Conservation (phyloP, 106 monocot genomes). For the Dendrobium chrysotoxum region DNA sequence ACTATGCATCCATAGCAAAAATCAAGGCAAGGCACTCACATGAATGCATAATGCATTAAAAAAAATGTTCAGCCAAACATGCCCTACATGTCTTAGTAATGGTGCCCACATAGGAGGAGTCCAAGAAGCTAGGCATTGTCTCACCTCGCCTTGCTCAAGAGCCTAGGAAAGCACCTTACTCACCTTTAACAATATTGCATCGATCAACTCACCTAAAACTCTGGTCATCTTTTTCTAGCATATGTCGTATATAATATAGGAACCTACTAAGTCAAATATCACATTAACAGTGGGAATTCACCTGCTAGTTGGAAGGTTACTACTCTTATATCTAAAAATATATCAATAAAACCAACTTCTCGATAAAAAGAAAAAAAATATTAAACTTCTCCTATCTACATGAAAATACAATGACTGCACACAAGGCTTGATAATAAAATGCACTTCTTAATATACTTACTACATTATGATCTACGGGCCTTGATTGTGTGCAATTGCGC, state of each 20-base stretch:
- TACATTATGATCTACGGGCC: slow-evolving; percentile 69
- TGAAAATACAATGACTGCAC: neutral
- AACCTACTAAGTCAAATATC: neutral
- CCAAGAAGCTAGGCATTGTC: no score
- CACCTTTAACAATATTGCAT: neutral
- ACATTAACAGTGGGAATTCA: neutral
- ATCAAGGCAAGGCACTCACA: no score
- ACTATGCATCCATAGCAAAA: no score
- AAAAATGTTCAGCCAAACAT: no score
- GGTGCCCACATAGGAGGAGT: no score
- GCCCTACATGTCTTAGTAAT: no score
- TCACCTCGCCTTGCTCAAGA: no score
- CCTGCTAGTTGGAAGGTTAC: neutral
- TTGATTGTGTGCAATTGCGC: slow-evolving; percentile 81
- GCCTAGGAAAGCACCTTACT: no score
- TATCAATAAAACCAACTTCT: neutral
- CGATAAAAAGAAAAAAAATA: neutral
- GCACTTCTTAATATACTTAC: slow-evolving; percentile 24
- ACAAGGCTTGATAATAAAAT: neutral
- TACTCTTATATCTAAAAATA: neutral
- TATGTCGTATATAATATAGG: neutral
- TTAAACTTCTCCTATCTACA: neutral
- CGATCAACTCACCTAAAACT: neutral
- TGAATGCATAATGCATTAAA: no score
- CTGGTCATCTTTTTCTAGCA: neutral